These are phyloP conservation scores for Melaleuca quinquenervia DNA, from an alignment of 345 rosid species.

Conservation along the genomic window DNA sequence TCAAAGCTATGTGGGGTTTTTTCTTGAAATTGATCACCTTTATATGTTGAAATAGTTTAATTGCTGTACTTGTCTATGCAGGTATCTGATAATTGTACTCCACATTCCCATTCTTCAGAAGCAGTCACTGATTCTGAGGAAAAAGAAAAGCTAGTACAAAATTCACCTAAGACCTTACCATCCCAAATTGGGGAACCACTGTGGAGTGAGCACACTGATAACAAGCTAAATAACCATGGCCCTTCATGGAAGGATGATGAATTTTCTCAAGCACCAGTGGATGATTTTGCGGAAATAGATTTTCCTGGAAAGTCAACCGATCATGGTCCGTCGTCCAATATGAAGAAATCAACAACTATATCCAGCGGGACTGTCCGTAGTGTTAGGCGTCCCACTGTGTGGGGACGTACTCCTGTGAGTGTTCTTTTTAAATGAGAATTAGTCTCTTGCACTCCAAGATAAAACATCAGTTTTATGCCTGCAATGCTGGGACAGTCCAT, in stretches of 20 bases:
- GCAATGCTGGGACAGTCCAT: background rate
- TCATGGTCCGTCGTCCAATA: constrained; percentile 11
- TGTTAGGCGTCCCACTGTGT: constrained; percentile 15
- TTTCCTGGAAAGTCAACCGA: constrained; percentile 12
- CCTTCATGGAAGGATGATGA: constrained; percentile 4
- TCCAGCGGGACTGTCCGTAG: constrained; percentile 24
- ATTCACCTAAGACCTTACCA: constrained; percentile 15
- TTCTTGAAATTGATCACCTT: background rate
- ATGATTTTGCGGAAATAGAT: constrained; percentile 13
- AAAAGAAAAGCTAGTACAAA: constrained; percentile 20
- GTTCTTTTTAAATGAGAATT: background rate
- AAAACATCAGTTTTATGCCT: background rate
- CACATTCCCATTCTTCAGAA: constrained; percentile 25
- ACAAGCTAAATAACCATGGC: constrained; percentile 7
- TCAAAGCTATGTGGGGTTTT: background rate
- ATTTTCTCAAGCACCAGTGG: constrained; percentile 13
- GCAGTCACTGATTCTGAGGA: constrained; percentile 9
- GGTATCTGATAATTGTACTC: constrained; percentile 3
- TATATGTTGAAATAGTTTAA: constrained; percentile 33
- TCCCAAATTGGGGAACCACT: constrained; percentile 13
- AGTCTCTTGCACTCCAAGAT: background rate
- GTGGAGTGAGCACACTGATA: constrained; percentile 9
- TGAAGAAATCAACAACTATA: constrained; percentile 26
- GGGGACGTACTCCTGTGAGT: constrained; percentile 83
- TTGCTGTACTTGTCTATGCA: background rate